Evolutionary conservation across 345 rosid genomes (phyloP), one percentile per base, ranked within the genome.

Genomic region (Citrus inodora): DNA sequence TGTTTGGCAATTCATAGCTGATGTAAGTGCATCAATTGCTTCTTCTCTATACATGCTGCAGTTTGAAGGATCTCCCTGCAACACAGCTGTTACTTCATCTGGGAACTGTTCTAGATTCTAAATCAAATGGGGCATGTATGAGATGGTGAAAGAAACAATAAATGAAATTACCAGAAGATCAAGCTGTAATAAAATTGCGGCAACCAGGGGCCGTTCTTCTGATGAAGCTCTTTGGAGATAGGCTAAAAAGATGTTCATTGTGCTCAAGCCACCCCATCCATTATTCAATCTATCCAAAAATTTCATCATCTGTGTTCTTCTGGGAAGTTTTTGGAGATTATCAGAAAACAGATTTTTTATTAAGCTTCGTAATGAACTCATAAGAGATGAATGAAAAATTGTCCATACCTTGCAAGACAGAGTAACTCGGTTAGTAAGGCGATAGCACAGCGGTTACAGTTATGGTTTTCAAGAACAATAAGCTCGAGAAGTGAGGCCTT

Each of bases 11-110:
- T 91, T 86, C 76, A 89, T 53, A 67, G 87, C 74, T 11, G 78
- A 84, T 48, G 83, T 66, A 32, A 89, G 77, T 21, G 82, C 90
- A 67, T 89, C 93, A 11, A 91, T 48, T 9, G 93, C 95, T 77
- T 91, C 95, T 78, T 89, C 93, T 80, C 90, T 81, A 70, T 88
- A 89, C 1, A 88, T 48, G 37, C 93, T 91, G 80, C 82, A 71
- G 80, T 83, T 83, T 64, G 71, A 68, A 53, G 82, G 84, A 84
- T 89, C 92, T 65, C 81, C 92, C 93, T 91, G 89, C 86, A 85
- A 83, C 77, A 76, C 65, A 70, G 76, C 86, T 81, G 81, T 78
- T 65, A 70, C 78, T 75, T 55, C 80, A 67, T 77, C 77, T 68
- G 74, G 80, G 74, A 32, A 28, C 48, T 60, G 22, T 80, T 78